These are phyloP conservation scores for Candida taoyuanica DNA, from an alignment of 805 yeast genomes.

Conservation along the genomic window DNA sequence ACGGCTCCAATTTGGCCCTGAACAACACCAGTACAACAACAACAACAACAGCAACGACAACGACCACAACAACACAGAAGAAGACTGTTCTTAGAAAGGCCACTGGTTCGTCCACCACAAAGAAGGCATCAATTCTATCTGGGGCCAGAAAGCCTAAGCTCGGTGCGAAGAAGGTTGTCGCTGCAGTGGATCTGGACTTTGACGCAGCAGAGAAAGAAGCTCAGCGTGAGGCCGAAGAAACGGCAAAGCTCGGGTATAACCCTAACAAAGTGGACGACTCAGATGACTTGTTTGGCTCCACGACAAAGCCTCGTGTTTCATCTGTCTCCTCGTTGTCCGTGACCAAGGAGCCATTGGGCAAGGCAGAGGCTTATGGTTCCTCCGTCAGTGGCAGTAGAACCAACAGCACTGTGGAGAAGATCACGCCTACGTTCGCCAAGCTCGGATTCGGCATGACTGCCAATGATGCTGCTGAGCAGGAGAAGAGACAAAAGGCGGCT, in stretches of 20 bases:
- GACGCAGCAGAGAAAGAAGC: conserved; percentile 76
- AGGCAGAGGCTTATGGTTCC: conserved; percentile 8
- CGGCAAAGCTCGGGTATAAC: conserved; percentile 38
- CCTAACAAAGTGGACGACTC: conserved; percentile 28
- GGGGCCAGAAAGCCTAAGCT: conserved; percentile 53
- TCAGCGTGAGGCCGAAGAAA: conserved; percentile 71
- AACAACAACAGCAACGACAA: conserved; percentile 10
- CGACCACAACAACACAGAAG: conserved; percentile 24
- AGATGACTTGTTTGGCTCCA: conserved; percentile 9
- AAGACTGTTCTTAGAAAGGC: conserved; percentile 29
- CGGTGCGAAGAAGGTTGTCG: conserved; percentile 52
- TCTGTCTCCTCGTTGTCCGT: conserved; percentile 12
- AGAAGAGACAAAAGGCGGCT: conserved; percentile 40
- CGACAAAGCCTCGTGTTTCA: conserved; percentile 12
- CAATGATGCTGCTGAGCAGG: conserved; percentile 48
- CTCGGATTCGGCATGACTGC: conserved; percentile 88
- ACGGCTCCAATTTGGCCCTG: conserved; percentile 10
- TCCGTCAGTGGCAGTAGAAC: too few species aligned
- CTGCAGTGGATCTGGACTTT: conserved; percentile 51
- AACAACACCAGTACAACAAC: conserved; percentile 5
- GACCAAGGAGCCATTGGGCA: conserved; percentile 21
- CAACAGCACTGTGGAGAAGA: conserved; percentile 32
- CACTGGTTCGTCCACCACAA: conserved; percentile 26
- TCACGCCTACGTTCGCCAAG: conserved; percentile 70
- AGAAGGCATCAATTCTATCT: conserved; percentile 44